A percentile compares a stretch with the other conserved stretches of the same genome.
Conservation (phyloP, 805 yeast species). For the Millerago galiae region DNA sequence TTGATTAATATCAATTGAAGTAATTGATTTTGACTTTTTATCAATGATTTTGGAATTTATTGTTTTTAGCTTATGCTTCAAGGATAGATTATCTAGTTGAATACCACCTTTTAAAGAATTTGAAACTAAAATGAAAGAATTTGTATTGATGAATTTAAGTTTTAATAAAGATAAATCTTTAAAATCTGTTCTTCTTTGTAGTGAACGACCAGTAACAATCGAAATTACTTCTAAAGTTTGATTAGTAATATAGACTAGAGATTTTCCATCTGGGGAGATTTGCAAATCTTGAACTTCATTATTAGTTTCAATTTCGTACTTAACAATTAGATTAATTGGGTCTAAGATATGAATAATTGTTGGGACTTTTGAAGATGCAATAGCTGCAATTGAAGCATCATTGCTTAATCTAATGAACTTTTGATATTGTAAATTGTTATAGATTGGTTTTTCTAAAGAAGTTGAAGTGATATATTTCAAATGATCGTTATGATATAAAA, state of each 20-base stretch:
- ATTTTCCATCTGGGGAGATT: conserved; percentile 65
- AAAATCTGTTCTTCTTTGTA: conserved; percentile 28
- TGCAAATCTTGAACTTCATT: conserved; percentile 58
- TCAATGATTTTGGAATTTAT: conserved; percentile 13
- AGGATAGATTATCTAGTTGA: conserved; percentile 10
- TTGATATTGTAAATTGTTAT: conserved; percentile 35
- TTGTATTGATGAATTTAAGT: conserved; percentile 27
- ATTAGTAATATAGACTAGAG: conserved; percentile 58
- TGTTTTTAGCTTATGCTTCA: conserved; percentile 16
- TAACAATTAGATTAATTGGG: conserved; percentile 48
- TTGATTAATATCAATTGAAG: conserved; percentile 42
- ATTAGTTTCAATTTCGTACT: conserved; percentile 51
- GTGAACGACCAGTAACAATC: conserved; percentile 33
- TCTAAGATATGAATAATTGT: conserved; percentile 61
- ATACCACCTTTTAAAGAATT: conserved; percentile 12
- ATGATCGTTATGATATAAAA: conserved; percentile 60
- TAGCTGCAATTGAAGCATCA: conserved; percentile 58
- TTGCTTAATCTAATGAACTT: conserved; percentile 55
- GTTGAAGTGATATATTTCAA: conserved; percentile 60
- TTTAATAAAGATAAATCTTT: conserved; percentile 27
- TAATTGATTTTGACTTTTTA: conserved; percentile 28
- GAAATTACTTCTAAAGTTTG: conserved; percentile 41
- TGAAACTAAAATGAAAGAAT: conserved; percentile 14
- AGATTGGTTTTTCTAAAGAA: conserved; percentile 44
- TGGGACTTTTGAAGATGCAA: conserved; percentile 66